Percentiles rank a stretch among this genome's conserved stretches.
Conservation (phyloP, 345 rosid genomes). For the Gossypium thurberi region DNA sequence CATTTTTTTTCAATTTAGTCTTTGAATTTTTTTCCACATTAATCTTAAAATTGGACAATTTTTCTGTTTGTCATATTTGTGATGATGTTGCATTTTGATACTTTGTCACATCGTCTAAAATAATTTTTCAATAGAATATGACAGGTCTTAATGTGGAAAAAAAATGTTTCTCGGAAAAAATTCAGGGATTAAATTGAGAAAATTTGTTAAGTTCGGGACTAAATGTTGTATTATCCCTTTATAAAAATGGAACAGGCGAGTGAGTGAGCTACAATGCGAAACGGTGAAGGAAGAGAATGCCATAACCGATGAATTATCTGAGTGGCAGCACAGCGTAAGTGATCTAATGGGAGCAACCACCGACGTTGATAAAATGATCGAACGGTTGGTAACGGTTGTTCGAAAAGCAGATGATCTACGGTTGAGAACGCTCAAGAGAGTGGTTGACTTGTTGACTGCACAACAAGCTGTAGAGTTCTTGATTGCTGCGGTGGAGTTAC, state of each 20-base stretch:
- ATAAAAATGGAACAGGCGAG: slow-evolving; percentile 36
- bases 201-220: too few species aligned
- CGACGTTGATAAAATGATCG: slow-evolving; percentile 32
- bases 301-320: slow-evolving; percentile 56
- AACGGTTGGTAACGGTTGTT: slow-evolving; percentile 38
- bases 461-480: slow-evolving; percentile 72
- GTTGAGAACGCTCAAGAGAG: slow-evolving; percentile 38
- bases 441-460: slow-evolving; percentile 54
- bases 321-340: slow-evolving; percentile 68
- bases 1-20: too few species aligned
- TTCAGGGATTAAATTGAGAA: too few species aligned
- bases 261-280: slow-evolving; percentile 84
- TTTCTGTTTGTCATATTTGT: too few species aligned
- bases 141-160: too few species aligned
- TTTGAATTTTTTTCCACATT: too few species aligned
- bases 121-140: too few species aligned
- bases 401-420: slow-evolving; percentile 67
- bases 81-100: too few species aligned
- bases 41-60: too few species aligned
- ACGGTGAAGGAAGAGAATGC: slow-evolving; percentile 82
- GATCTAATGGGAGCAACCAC: slow-evolving; percentile 29
- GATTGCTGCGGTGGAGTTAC: slow-evolving; percentile 67
- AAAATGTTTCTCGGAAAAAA: too few species aligned
- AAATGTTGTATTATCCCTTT: too few species aligned
- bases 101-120: too few species aligned